Conservation (phyloP, 2,329 filamentous ascomycete genomes). For the Cladosporium phlei region DNA sequence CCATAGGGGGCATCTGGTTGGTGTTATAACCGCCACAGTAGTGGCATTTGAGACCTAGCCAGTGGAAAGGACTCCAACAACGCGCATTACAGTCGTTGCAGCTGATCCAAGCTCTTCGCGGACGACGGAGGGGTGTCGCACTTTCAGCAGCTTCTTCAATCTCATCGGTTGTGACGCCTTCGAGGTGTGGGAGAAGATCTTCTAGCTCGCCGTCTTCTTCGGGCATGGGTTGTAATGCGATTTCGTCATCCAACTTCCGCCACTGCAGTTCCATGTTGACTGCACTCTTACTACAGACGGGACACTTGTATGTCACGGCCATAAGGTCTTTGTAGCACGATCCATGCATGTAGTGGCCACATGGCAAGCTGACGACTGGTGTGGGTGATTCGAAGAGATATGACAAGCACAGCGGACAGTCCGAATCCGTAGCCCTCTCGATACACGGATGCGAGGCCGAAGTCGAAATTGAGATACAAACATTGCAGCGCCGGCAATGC, state of each 20-base stretch:
- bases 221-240: constrained; percentile 88
- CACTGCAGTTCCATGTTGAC: constrained; percentile 97
- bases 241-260: constrained; percentile 81
- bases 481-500: constrained; percentile 95
- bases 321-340: constrained; percentile 85
- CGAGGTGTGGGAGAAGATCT: constrained; percentile 24
- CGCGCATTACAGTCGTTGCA: constrained; percentile 95
- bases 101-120: constrained; percentile 64
- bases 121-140: constrained; percentile 18
- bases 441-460: constrained; percentile 86
- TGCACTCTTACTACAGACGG: constrained; percentile 93
- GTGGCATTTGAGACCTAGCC: constrained; percentile 85
- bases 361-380: constrained; percentile 88
- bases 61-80: constrained; percentile 84
- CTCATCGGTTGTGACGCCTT: constrained; percentile 9
- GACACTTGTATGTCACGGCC: constrained; percentile 87
- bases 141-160: constrained; percentile 2
- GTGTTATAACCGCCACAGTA: constrained; percentile 53
- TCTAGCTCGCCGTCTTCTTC: constrained; percentile 33
- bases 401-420: constrained; percentile 94
- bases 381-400: constrained; percentile 91
- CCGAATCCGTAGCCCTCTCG: constrained; percentile 86
- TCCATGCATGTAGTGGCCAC: constrained; percentile 92
- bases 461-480: constrained; percentile 87
- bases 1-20: constrained; percentile 43